Evolutionary conservation across 2,329 filamentous ascomycete species (phyloP), one percentile per base, ranked within the genome.

Genomic region (Pseudocercospora pini-densiflorae): DNA sequence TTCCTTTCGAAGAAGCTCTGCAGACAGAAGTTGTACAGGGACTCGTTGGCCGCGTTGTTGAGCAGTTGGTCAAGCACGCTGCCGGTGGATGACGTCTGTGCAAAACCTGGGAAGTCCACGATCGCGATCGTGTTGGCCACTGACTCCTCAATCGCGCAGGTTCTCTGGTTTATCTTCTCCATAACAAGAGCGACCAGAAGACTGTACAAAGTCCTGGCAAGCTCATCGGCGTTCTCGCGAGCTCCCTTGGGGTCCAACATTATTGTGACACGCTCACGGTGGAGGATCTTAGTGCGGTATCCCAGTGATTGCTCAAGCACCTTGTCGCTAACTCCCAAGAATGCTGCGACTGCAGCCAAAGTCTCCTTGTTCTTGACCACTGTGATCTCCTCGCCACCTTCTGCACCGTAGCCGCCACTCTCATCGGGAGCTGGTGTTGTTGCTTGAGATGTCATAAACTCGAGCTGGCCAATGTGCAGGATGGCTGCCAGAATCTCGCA

Each of bases 1-100:
- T 95, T 96, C 72, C 90, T 90, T 76, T 97, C 94, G 78, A 98
- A 99, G 81, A 99, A 98, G 79, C 92, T 96, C 77, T 97, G 94
- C 24, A 98, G 85, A 36, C 93, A 94, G 74, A 97, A 89, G 77
- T 97, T 95, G 82, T 97, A 97, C 10, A 98, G 85, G 0, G 90
- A 91, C 80, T 99, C 95, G 1, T 90, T 93, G 0, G 95, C 95
- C 4, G 94, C 93, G 77, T 99, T 99, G 83, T 91, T 97, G 16
- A 99, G 87, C 2, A 99, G 87, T 80, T 98, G 95, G 72, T 99
- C 95, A 9, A 99, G 85, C 0, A 90, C 87, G 1, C 93, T 97
- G 19, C 90, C 89, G 0, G 95, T 97, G 0, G 93, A 89, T 0
- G 90, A 86, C 67, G 92, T 89, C 78, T 96, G 93, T 12, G 93